Evolutionary conservation across 78 protist genomes (phyloP), one percentile per base, ranked within the genome.

Genomic region (Planoprotostelium fungivorum): DNA sequence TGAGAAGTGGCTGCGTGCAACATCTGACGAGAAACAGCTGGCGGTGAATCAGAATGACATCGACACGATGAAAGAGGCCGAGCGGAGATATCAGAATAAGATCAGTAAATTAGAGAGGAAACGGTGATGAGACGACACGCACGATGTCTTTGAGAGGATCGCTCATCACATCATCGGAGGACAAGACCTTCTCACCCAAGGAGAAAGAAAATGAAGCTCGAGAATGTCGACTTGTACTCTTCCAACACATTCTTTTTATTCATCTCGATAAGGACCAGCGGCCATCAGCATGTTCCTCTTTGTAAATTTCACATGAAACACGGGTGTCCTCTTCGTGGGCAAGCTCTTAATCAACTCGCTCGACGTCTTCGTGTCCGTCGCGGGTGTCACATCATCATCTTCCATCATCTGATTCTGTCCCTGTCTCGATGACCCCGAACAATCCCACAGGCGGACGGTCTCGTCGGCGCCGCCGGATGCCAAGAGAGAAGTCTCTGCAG

Each of bases 371-470:
- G 1, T 73, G 90, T 88, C 90, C 83, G 38, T 88, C 85, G 10
- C 38, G 84, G 10, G 34, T 28, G 28, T 90, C 23, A 34, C 51
- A 5, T 38, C 83, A 0, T 88, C 0, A 28, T 28, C 28, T 1
- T 36, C 36, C 31, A 63, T 36, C 1, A 63, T 29, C 0, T 36
- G 0, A 1, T 83, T 16, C 35, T 39, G 16, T 37, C 31, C 36
- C 34, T 51, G 31, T 34, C 38, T 0, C 9, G 34, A 28, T 25
- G 29, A 39, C 28, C 90, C 29, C 25, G 63, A n/a, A 5, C 1
- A 94, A 83, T 97, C 97, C 98, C 98, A 97, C 83, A 97, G 39
- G 1, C 96, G 83, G 37, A 96, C 97, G 0, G 98, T 91, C 73
- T 90, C 84, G 84, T 97, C 98, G 0, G 95, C 94, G 0, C 93